These are phyloP conservation scores for Setomelanomma holmii DNA, from an alignment of 2,329 filamentous ascomycete species.

Conservation along the genomic window DNA sequence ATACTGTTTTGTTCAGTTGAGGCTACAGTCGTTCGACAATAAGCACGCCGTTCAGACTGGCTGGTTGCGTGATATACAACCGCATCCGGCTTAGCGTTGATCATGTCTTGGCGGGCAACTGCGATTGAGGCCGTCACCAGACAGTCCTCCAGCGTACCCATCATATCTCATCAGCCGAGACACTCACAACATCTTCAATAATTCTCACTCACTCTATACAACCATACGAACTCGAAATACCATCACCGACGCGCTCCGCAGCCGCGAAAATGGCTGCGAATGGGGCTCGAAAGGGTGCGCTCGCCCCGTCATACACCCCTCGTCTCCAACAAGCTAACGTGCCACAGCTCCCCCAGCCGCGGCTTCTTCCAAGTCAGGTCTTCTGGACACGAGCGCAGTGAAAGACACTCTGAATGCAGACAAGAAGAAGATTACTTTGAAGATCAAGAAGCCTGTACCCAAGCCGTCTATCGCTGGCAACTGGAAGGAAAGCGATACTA, in stretches of 20 bases:
- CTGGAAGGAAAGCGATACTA: slow-evolving; percentile 71
- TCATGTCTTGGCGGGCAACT: slow-evolving; percentile 12
- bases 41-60: neutral
- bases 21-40: no score
- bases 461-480: slow-evolving; percentile 73
- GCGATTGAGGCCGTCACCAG: slow-evolving; percentile 13
- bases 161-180: slow-evolving; percentile 25
- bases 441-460: slow-evolving; percentile 66
- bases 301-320: slow-evolving; percentile 18
- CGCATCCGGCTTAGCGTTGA: slow-evolving; percentile 15
- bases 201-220: neutral
- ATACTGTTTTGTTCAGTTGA: no score
- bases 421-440: slow-evolving; percentile 51
- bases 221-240: neutral
- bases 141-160: slow-evolving; percentile 14
- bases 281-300: slow-evolving; percentile 48
- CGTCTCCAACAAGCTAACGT: slow-evolving; percentile 28
- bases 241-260: slow-evolving; percentile 41
- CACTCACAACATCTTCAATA: slow-evolving; percentile 14
- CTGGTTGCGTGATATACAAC: neutral
- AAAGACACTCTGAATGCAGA: slow-evolving; percentile 48
- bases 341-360: slow-evolving; percentile 32
- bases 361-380: slow-evolving; percentile 30
- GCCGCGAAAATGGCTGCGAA: slow-evolving; percentile 41
- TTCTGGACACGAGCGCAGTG: slow-evolving; percentile 39